Conservation (phyloP, 148 eudicot genomes). For the Rheum nobile region DNA sequence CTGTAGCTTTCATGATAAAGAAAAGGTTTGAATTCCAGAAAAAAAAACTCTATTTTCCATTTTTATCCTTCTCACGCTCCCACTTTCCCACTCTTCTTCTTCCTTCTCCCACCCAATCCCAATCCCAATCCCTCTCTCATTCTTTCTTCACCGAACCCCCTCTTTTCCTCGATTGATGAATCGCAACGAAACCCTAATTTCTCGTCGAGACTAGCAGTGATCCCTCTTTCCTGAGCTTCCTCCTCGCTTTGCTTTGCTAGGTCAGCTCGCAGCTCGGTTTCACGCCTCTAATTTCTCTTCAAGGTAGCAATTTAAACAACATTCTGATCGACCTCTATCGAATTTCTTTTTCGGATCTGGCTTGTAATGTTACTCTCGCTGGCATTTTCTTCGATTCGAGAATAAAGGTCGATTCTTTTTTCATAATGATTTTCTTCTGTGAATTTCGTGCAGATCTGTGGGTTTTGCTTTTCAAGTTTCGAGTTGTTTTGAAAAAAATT, state of each 20-base stretch:
- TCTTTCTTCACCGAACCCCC: background rate
- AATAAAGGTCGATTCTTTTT: background rate
- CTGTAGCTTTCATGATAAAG: too few species aligned
- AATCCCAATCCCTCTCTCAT: too few species aligned
- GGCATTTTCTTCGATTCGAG: background rate
- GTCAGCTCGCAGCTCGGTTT: conserved; percentile 17
- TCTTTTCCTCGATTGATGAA: conserved; percentile 2
- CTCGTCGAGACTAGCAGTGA: too few species aligned
- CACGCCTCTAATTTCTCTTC: too few species aligned
- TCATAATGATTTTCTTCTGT: background rate
- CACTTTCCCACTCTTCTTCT: conserved; percentile 6
- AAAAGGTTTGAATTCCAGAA: too few species aligned
- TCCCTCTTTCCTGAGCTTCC: conserved; percentile 5
- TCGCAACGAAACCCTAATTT: too few species aligned
- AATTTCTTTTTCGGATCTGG: too few species aligned
- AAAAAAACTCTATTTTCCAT: too few species aligned
- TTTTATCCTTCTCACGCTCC: conserved; percentile 2
- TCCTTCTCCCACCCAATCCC: background rate
- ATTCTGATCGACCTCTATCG: too few species aligned
- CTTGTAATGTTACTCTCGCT: background rate
- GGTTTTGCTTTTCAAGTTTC: background rate
- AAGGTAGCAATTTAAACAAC: too few species aligned
- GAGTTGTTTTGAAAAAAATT: background rate
- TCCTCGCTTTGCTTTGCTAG: background rate
- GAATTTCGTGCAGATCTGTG: background rate